phyloP scores from a whole-genome alignment of 2,329 filamentous ascomycete species.

The Calonectria henricotiae region DNA sequence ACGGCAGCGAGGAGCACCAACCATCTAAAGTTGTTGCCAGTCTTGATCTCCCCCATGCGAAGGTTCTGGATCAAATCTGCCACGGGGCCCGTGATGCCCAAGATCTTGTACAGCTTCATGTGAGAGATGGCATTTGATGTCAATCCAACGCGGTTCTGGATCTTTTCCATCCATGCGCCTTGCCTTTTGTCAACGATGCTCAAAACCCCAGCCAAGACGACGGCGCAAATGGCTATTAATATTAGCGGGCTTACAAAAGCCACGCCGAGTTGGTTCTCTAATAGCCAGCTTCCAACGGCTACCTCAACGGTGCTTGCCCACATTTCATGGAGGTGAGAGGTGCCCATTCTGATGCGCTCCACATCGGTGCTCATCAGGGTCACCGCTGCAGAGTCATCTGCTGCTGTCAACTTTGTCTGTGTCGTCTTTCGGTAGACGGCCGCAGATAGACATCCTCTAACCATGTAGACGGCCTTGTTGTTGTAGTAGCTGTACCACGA shows the following conservation, averaged over 20 bases:
- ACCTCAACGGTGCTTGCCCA: constrained; percentile 63
- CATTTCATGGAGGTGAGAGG: constrained; percentile 58
- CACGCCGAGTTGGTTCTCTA: constrained; percentile 64
- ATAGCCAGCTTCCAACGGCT: constrained; percentile 64
- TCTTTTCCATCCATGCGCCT: constrained; percentile 57
- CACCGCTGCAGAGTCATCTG: constrained; percentile 61
- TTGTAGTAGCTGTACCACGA: constrained; percentile 62
- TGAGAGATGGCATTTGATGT: constrained; percentile 55
- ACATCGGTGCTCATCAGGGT: constrained; percentile 68
- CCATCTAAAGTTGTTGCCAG: constrained; percentile 52
- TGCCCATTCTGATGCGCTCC: constrained; percentile 60
- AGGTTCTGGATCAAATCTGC: constrained; percentile 52
- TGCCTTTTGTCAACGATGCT: constrained; percentile 48
- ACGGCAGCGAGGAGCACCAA: constrained; percentile 47
- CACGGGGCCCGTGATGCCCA: constrained; percentile 52
- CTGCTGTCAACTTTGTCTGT: constrained; percentile 52
- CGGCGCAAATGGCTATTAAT: constrained; percentile 57
- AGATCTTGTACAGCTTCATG: constrained; percentile 57
- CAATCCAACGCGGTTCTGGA: constrained; percentile 57
- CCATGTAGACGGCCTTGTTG: constrained; percentile 55
- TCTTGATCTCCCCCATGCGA: constrained; percentile 53
- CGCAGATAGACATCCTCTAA: constrained; percentile 55
- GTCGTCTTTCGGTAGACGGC: constrained; percentile 58
- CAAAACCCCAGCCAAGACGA: constrained; percentile 42
- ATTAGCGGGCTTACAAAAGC: constrained; percentile 66